Evolutionary conservation across 2,329 filamentous ascomycete species (phyloP), one percentile per base, ranked within the genome.

Genomic region (Xylariaceae sp.): DNA sequence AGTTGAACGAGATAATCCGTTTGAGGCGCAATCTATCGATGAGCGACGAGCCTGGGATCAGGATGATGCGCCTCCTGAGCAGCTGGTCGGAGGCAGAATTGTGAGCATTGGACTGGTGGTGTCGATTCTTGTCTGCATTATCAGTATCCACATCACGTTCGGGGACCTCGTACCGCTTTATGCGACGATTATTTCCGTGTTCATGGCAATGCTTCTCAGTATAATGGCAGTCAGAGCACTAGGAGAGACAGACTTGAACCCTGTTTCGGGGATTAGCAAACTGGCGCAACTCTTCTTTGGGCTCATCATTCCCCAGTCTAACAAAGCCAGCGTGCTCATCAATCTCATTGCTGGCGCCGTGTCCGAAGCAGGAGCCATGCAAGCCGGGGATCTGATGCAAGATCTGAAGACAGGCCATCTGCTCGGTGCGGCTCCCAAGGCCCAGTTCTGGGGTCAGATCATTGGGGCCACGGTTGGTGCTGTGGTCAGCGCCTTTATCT

Each of bases 401-500:
- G 94, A 99, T 67, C 80, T 99, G 31, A 99, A 99, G 70, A 97
- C 94, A 0, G 94, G 94, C 0, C 92, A 99, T 69, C 75, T 99
- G 0, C 80, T 99, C 1, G 92, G 93, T 11, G 94, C 94, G 1
- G 89, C 90, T 3, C 94, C 94, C 0, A 94, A 89, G 62, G 94
- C 94, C 0, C 94, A 99, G 65, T 99, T 99, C 68, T 97, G 90
- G 79, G 94, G 94, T 1, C 94, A 99, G 67, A 83, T 97, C 17
- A 92, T 99, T 48, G 94, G 94, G 5, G 90, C 88, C 34, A 87
- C 89, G 0, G 84, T 89, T 2, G 94, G 94, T 1, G 92, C 94
- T 1, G 79, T 97, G 11, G 80, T 96, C 6, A 93, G 88, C 54
- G 91, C 93, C 0, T 81, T 88, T 3, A 87, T 97, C 2, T 99